These are phyloP conservation scores for Geotrichum australiense DNA, from an alignment of 1,139 yeast genomes.

Conservation along the genomic window DNA sequence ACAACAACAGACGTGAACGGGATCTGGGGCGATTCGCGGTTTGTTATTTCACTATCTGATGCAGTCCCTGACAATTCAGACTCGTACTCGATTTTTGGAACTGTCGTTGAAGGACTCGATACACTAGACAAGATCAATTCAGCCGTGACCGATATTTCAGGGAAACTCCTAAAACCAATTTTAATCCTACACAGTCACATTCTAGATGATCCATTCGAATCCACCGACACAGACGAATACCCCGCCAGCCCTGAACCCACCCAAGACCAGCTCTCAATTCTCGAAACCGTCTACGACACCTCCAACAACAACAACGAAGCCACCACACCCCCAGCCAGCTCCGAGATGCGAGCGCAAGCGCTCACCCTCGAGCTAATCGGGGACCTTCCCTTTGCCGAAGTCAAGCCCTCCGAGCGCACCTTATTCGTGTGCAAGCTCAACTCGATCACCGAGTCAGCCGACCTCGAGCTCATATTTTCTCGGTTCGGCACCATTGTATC, in stretches of 20 bases:
- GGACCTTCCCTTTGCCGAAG: slow-evolving; percentile 53
- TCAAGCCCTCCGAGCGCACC: slow-evolving; percentile 54
- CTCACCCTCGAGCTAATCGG: slow-evolving; percentile 58
- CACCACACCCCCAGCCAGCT: slow-evolving; percentile 16
- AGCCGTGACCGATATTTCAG: slow-evolving; percentile 36
- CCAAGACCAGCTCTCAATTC: slow-evolving; percentile 31
- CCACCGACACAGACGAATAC: slow-evolving; percentile 19
- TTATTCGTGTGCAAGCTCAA: slow-evolving; percentile 59
- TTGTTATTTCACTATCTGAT: slow-evolving; percentile 27
- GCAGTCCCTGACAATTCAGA: slow-evolving; percentile 18
- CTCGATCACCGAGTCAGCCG: slow-evolving; percentile 51
- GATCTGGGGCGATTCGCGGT: slow-evolving; percentile 32
- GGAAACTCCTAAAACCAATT: slow-evolving; percentile 44
- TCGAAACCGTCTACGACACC: slow-evolving; percentile 5
- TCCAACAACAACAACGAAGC: slow-evolving; percentile 19
- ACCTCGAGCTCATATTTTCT: slow-evolving; percentile 47
- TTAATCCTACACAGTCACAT: slow-evolving; percentile 47
- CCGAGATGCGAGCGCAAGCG: slow-evolving; percentile 46
- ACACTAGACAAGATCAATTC: slow-evolving; percentile 42
- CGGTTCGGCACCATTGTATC: slow-evolving; percentile 51
- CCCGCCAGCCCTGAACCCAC: slow-evolving; percentile 37
- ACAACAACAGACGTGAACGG: slow-evolving; percentile 15
- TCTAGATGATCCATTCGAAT: slow-evolving; percentile 49
- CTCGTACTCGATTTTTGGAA: slow-evolving; percentile 40
- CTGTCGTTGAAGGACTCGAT: slow-evolving; percentile 44